A percentile compares a stretch with the other conserved stretches of the same genome.
These are phyloP conservation scores for Apiospora saccharicola DNA, from an alignment of 2,329 filamentous ascomycete species.

Conservation along the genomic window DNA sequence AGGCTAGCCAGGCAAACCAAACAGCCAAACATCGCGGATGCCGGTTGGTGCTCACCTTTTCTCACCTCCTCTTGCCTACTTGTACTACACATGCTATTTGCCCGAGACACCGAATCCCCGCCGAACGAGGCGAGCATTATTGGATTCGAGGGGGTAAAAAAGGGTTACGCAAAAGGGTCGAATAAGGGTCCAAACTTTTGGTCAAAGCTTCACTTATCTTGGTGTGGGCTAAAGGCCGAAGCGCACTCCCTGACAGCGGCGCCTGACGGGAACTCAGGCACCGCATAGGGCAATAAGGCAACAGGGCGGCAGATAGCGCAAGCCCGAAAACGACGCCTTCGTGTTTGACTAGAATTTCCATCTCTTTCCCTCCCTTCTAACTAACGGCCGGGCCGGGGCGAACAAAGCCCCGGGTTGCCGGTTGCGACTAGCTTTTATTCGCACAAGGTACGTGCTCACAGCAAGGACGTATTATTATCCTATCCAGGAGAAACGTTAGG, in stretches of 20 bases:
- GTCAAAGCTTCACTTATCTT: not conserved
- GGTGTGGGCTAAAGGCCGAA: not conserved
- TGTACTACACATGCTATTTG: not conserved
- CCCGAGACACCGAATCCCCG: slow-evolving; percentile 8
- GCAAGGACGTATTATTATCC: not conserved
- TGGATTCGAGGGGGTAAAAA: not conserved
- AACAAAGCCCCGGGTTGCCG: not conserved
- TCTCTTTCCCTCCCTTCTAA: not conserved
- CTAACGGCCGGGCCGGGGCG: slow-evolving; percentile 15
- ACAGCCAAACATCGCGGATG: not conserved
- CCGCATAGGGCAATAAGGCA: not conserved
- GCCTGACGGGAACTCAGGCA: not conserved
- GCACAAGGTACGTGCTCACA: not conserved
- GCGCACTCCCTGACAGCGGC: not conserved
- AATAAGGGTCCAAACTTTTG: slow-evolving; percentile 12
- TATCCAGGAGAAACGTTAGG: not conserved
- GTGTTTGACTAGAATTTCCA: not conserved
- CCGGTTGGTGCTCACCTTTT: not conserved
- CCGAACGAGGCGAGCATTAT: not conserved
- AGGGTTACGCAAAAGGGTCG: not conserved
- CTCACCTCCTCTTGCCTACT: no score
- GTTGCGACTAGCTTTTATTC: not conserved
- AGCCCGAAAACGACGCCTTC: not conserved
- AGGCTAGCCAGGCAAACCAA: slow-evolving; percentile 5
- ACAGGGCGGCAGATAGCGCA: not conserved